A percentile compares a stretch with the other conserved stretches of the same genome.
Conservation (phyloP, 2,329 filamentous ascomycete genomes). For the Nemania bipapillata region DNA sequence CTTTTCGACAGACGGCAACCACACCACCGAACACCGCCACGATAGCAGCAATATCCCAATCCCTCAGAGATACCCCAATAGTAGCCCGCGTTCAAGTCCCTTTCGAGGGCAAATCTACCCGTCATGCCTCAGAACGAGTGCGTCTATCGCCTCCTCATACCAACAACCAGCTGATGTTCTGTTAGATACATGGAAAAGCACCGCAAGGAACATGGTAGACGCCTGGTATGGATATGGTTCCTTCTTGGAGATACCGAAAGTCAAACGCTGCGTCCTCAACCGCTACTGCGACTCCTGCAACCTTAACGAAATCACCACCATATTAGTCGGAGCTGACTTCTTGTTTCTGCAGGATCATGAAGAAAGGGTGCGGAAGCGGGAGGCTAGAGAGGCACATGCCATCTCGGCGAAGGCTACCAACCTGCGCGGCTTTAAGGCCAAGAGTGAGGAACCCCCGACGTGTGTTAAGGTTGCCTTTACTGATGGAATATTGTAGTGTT, state of each 20-base stretch:
- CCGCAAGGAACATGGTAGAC: slow-evolving; percentile 42
- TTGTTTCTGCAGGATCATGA: slow-evolving; percentile 61
- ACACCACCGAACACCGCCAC: background rate
- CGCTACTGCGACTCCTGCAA: background rate
- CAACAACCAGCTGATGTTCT: slow-evolving; percentile 4
- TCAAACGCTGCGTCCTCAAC: background rate
- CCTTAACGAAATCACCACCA: background rate
- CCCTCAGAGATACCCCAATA: background rate
- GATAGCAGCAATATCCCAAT: background rate
- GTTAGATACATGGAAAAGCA: slow-evolving; percentile 44
- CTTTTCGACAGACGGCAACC: background rate
- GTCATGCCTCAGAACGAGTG: slow-evolving; percentile 79
- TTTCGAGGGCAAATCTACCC: slow-evolving; percentile 46
- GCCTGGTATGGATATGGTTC: slow-evolving; percentile 45
- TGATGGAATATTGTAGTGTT: slow-evolving; percentile 29
- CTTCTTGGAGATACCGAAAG: background rate
- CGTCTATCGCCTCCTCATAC: slow-evolving; percentile 20
- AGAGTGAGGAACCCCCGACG: slow-evolving; percentile 65
- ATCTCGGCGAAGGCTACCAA: slow-evolving; percentile 91
- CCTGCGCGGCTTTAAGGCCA: slow-evolving; percentile 88
- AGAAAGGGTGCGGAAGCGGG: slow-evolving; percentile 86
- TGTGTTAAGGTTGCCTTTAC: slow-evolving; percentile 62
- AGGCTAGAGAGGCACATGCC: slow-evolving; percentile 89
- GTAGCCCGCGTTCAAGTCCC: slow-evolving; percentile 40
- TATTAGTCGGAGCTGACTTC: background rate